Percentiles rank a stretch among this genome's conserved stretches.
Evolutionary conservation across 2,329 filamentous ascomycete species (phyloP).

Genomic region (Helicocarpus griseus): DNA sequence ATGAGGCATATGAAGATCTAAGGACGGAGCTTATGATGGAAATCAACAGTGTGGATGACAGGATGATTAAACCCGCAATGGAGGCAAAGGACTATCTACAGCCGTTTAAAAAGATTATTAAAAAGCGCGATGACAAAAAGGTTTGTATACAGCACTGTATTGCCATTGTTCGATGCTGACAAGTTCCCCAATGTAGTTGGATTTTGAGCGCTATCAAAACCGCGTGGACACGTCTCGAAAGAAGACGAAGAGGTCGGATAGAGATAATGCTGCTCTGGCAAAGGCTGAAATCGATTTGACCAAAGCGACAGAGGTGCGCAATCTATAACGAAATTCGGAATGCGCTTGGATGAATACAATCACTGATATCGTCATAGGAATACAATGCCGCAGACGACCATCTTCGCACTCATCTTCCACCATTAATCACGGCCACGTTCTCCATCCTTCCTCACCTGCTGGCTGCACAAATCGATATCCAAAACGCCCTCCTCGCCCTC

Average conservation of each 20-base stretch:
- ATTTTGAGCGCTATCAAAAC: conserved; percentile 69
- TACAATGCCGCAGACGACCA: conserved; percentile 68
- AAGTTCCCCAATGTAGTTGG: conserved; percentile 40
- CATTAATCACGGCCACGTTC: conserved; percentile 60
- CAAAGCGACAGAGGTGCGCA: conserved; percentile 51
- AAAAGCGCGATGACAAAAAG: conserved; percentile 74
- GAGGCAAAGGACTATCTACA: conserved; percentile 60
- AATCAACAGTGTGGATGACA: conserved; percentile 58
- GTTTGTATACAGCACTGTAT: conserved; percentile 21
- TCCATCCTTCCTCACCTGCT: conserved; percentile 65
- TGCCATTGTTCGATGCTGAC: background rate
- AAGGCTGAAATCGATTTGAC: conserved; percentile 64
- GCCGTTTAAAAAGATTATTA: conserved; percentile 71
- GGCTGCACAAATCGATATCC: conserved; percentile 60
- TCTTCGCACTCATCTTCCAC: conserved; percentile 61
- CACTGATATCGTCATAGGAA: conserved; percentile 38
- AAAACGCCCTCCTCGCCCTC: conserved; percentile 66
- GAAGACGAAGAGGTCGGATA: conserved; percentile 60
- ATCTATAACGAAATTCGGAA: no score
- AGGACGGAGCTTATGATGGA: conserved; percentile 63
- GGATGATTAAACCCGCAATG: conserved; percentile 59
- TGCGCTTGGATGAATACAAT: background rate
- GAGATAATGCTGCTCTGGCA: conserved; percentile 60
- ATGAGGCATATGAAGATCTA: conserved; percentile 59
- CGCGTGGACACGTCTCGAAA: conserved; percentile 59